Conservation (phyloP, 768 basidiomycete species). For the Sarcomyxa edulis region DNA sequence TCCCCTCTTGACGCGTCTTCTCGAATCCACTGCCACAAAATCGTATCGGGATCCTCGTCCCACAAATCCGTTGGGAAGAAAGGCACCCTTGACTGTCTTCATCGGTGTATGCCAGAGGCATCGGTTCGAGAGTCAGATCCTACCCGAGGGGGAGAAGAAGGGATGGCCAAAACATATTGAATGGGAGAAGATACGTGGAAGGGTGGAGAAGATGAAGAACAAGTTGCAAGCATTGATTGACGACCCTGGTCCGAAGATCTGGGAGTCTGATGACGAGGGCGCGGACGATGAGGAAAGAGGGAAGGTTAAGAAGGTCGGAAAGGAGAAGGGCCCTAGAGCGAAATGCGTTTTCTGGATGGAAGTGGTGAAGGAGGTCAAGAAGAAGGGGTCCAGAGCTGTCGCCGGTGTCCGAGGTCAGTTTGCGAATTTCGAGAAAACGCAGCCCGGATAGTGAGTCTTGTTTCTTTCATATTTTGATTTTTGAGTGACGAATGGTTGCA, state of each 20-base stretch:
- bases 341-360: conserved; percentile 65
- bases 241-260: conserved; percentile 30
- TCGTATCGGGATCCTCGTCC: conserved; percentile 61
- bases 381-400: conserved; percentile 60
- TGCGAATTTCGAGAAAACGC: conserved; percentile 72
- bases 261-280: conserved; percentile 15
- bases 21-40: conserved; percentile 44
- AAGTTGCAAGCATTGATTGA: conserved; percentile 46
- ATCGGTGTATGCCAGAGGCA: conserved; percentile 74
- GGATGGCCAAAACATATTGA: conserved; percentile 79
- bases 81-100: conserved; percentile 51
- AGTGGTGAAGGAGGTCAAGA: conserved; percentile 53
- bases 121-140: conserved; percentile 65
- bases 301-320: conserved; percentile 10
- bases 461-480: conserved; percentile 1
- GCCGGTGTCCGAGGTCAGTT: conserved; percentile 72
- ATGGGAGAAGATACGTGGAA: conserved; percentile 46
- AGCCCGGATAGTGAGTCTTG: conserved; percentile 82
- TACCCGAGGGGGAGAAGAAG: conserved; percentile 63
- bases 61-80: conserved; percentile 59
- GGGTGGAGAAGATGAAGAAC: conserved; percentile 48
- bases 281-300: conserved; percentile 19
- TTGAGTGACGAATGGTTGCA: not conserved
- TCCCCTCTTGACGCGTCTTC: conserved; percentile 47
- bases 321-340: conserved; percentile 27